Base-by-base conservation (phyloP, 2,329 filamentous ascomycete species). In the Westerdykella aurantiaca region DNA sequence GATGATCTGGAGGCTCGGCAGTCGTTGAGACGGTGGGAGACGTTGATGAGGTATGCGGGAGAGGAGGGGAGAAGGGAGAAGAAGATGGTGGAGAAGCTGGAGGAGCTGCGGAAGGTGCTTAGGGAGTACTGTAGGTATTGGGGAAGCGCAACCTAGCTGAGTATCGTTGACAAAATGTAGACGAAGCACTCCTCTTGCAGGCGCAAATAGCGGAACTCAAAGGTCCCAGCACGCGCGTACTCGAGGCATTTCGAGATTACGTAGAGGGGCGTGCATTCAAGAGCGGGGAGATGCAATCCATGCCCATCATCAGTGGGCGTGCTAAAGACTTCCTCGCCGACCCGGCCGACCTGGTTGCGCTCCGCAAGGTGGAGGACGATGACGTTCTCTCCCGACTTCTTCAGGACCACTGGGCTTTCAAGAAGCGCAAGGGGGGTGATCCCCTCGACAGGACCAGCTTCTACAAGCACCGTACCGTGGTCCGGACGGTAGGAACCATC, bases 341-440 rank as follows among this genome's bases (percentile, higher is more conserved):
- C n/a, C 18, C 37, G 16, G 23, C 25, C 21, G 43, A 49, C 25
- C 37, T 46, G 3, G 33, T 46, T 25, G 43, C 43, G 2, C 34
- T 49, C 16, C 39, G 38, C 7, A 18, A 21, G 12, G 9, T 33
- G 5, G 22, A 29, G 25, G 45, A 47, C 3, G 41, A 41, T 3
- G 51, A 56, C 38, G 31, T 40, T 12, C 42, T 57, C 5, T 48
- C 52, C 0, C 49, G 35, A 21, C 37, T 51, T 11, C 12, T 55
- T 7, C 51, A 47, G 34, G 38, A 51, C 34, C 45, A 49, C 37
- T 53, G 48, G 50, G 33, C 25, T 5, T 29, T 29, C 25, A 29
- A 12, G 14, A 48, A 38, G 13, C 45, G 44, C 2, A 29, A 21
- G 13, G 38, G 31, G 4, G 11, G 13, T 6, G 41, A 48, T 33